Evolutionary conservation across 768 basidiomycete genomes (phyloP).

Genomic region (Trichaptum fuscoviolaceum): DNA sequence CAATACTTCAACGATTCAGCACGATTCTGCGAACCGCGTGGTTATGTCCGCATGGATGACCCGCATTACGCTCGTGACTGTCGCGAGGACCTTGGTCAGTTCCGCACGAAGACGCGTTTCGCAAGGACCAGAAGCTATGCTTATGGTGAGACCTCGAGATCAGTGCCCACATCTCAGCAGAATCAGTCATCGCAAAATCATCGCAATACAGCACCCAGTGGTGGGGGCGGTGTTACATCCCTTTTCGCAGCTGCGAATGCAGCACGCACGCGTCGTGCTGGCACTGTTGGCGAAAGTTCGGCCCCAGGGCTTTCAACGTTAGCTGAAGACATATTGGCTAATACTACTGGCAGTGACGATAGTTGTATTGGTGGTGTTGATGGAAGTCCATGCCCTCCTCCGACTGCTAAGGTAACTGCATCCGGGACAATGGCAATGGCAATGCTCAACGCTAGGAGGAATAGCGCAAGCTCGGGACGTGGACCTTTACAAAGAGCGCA

Average conservation of each 20-base stretch:
- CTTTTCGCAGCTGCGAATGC: conserved; percentile 68
- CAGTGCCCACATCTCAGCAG: conserved; percentile 29
- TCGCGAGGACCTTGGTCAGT: conserved; percentile 83
- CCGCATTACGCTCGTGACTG: conserved; percentile 76
- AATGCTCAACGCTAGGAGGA: conserved; percentile 54
- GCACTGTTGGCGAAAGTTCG: conserved; percentile 18
- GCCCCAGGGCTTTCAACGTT: conserved; percentile 48
- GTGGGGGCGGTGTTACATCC: conserved; percentile 35
- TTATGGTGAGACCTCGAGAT: conserved; percentile 69
- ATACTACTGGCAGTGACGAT: conserved; percentile 54
- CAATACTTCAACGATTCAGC: conserved; percentile 72
- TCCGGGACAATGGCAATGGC: conserved; percentile 30
- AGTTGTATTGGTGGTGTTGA: conserved; percentile 77
- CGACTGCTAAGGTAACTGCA: conserved; percentile 27
- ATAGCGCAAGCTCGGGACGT: conserved; percentile 25
- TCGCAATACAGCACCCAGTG: conserved; percentile 60
- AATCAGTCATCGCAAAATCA: conserved; percentile 39
- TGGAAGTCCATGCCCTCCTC: conserved; percentile 85
- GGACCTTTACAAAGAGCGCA: conserved; percentile 54
- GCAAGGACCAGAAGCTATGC: conserved; percentile 89
- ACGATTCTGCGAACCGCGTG: conserved; percentile 69
- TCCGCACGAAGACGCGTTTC: conserved; percentile 76
- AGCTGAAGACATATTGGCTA: conserved; percentile 49
- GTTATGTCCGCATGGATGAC: conserved; percentile 94
- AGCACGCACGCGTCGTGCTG: conserved; percentile 58